These are phyloP conservation scores for Marsdenia floribunda DNA, from an alignment of 257 asterid genomes.

Conservation along the genomic window DNA sequence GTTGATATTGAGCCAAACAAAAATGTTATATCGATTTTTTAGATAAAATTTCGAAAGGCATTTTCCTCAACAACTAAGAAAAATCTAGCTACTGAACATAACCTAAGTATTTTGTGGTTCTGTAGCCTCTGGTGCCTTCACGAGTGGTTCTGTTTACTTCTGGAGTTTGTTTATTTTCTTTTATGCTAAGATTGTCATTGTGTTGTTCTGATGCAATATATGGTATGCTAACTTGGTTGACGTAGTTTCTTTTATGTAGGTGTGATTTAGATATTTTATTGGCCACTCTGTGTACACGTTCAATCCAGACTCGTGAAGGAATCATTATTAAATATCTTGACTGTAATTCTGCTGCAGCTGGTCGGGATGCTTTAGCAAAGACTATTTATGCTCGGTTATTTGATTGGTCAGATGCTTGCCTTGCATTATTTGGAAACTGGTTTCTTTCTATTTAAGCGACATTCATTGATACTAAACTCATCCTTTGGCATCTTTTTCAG, in stretches of 20 bases:
- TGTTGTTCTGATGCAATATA: neutral
- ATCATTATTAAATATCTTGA: constrained; percentile 83
- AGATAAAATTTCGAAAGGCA: neutral
- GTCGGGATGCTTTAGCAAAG: constrained; percentile 97
- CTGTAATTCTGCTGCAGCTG: constrained; percentile 84
- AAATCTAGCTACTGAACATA: neutral
- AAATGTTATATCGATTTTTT: no score
- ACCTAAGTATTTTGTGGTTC: neutral
- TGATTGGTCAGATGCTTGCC: constrained; percentile 66
- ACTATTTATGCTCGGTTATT: constrained; percentile 87
- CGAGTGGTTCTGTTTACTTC: neutral
- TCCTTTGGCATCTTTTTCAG: constrained; percentile 40
- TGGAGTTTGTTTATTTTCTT: neutral
- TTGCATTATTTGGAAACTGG: constrained; percentile 13
- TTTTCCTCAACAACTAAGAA: neutral
- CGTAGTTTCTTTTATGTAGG: constrained; percentile 37
- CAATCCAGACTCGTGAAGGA: constrained; percentile 94
- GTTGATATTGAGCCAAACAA: neutral
- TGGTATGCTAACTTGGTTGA: constrained; percentile 16
- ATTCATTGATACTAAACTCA: constrained; percentile 13
- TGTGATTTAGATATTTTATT: constrained; percentile 75
- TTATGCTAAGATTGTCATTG: neutral
- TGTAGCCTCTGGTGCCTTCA: neutral
- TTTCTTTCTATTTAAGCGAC: constrained; percentile 17
- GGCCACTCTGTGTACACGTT: constrained; percentile 82